Evolutionary conservation across 1,284 basidiomycete species (phyloP).

Genomic region (Malassezia obtusa): DNA sequence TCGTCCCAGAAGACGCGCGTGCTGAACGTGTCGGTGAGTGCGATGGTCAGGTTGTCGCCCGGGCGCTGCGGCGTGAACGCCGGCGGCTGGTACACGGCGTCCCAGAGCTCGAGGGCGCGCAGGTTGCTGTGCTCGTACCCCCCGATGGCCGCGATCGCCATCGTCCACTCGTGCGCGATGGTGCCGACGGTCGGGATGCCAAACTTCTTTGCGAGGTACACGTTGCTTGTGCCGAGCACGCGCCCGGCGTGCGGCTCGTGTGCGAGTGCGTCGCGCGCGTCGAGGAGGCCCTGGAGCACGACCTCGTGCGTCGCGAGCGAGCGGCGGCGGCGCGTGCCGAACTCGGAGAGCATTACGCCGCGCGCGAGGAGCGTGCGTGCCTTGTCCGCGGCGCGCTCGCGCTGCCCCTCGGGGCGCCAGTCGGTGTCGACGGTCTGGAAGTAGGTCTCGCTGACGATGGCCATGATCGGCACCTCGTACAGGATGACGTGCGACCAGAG

Average conservation of each 20-base stretch:
- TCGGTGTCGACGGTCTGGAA: conserved; percentile 62
- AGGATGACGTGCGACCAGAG: conserved; percentile 82
- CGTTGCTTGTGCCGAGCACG: conserved; percentile 54
- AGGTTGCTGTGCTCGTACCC: conserved; percentile 37
- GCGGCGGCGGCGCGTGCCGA: conserved; percentile 78
- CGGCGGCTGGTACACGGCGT: conserved; percentile 39
- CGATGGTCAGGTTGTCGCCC: conserved; percentile 43
- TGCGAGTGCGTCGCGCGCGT: conserved; percentile 50
- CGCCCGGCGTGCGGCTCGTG: conserved; percentile 50
- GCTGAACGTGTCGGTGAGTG: conserved; percentile 44
- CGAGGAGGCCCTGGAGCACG: conserved; percentile 62
- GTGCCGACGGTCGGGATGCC: conserved; percentile 37
- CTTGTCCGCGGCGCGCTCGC: conserved; percentile 59
- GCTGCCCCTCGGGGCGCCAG: conserved; percentile 73
- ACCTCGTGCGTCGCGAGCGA: conserved; percentile 70
- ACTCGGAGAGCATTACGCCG: conserved; percentile 75
- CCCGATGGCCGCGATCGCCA: conserved; percentile 38
- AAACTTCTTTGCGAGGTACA: conserved; percentile 36
- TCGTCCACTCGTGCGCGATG: conserved; percentile 47
- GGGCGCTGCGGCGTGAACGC: conserved; percentile 31
- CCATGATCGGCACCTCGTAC: conserved; percentile 93
- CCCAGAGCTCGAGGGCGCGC: conserved; percentile 38
- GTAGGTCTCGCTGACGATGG: conserved; percentile 69
- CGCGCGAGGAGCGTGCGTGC: conserved; percentile 59
- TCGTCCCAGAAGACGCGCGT: conserved; percentile 44